Evolutionary conservation across 1,284 basidiomycete species (phyloP).

Genomic region (Naganishia albida): DNA sequence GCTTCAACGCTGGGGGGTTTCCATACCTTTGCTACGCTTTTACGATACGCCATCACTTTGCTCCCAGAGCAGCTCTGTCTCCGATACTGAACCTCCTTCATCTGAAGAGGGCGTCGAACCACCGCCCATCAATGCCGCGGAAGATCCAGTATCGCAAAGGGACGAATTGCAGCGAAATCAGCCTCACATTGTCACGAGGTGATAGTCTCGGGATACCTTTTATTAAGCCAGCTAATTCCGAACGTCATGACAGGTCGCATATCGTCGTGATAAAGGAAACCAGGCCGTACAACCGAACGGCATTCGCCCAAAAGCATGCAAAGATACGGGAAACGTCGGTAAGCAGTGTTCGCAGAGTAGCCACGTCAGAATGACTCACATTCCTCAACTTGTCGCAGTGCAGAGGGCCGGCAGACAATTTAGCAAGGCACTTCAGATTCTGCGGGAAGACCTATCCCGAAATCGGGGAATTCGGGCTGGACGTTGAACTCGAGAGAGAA

Average conservation of each 20-base stretch:
- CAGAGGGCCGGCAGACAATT: conserved; percentile 1
- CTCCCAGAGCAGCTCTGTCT: background rate
- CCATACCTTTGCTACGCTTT: conserved; percentile 1
- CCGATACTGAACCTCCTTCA: background rate
- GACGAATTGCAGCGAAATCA: background rate
- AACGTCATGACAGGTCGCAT: background rate
- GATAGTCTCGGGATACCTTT: background rate
- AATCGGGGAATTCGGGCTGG: conserved; percentile 1
- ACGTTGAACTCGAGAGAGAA: conserved; percentile 2
- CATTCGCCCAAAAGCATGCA: conserved; percentile 5
- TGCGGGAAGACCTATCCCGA: background rate
- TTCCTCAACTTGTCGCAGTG: background rate
- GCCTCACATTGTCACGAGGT: conserved; percentile 8
- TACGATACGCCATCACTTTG: background rate
- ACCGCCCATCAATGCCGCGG: background rate
- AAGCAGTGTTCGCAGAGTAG: background rate
- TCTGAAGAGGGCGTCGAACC: background rate
- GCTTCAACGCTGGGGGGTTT: conserved; percentile 12
- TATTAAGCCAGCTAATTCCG: background rate
- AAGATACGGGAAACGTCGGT: background rate
- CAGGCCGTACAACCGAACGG: conserved; percentile 2
- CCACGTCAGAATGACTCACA: background rate
- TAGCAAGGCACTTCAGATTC: conserved; percentile 5
- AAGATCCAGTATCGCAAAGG: background rate
- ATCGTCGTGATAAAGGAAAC: background rate